Evolutionary conservation across 768 basidiomycete species (phyloP).

Genomic region (Leucocoprinus birnbaumii): DNA sequence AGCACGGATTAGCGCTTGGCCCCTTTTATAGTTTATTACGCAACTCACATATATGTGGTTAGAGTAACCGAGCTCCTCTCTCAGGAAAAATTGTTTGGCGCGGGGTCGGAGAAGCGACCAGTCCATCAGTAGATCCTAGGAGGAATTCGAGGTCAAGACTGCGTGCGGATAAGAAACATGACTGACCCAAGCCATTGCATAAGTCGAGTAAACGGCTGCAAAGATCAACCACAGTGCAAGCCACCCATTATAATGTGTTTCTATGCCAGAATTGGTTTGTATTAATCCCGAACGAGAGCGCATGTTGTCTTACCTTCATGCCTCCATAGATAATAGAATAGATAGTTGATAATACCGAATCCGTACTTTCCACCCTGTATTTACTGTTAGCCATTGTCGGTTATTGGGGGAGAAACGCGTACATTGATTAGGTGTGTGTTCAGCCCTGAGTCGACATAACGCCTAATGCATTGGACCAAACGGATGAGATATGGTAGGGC

Average conservation of each 20-base stretch:
- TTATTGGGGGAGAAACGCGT: slow-evolving; percentile 10
- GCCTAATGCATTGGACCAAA: slow-evolving; percentile 81
- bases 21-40: no score
- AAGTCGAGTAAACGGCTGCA: slow-evolving; percentile 61
- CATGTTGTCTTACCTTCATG: slow-evolving; percentile 56
- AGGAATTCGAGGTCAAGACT: neutral
- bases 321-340: slow-evolving; percentile 80
- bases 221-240: slow-evolving; percentile 73
- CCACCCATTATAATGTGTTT: slow-evolving; percentile 33
- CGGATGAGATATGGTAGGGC: slow-evolving; percentile 73
- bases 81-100: slow-evolving; percentile 56
- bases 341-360: slow-evolving; percentile 58
- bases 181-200: slow-evolving; percentile 79
- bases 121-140: slow-evolving; percentile 83
- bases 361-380: slow-evolving; percentile 82
- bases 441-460: slow-evolving; percentile 77
- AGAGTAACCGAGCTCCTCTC: slow-evolving; percentile 73
- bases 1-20: no score
- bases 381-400: slow-evolving; percentile 3
- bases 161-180: neutral
- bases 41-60: slow-evolving; percentile 52
- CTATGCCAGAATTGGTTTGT: slow-evolving; percentile 16
- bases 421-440: slow-evolving; percentile 88
- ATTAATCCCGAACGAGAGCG: no score
- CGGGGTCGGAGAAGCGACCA: slow-evolving; percentile 79